phyloP scores from a whole-genome alignment of 192 early-diverging fungal species.

The Umbelopsis sp. region DNA sequence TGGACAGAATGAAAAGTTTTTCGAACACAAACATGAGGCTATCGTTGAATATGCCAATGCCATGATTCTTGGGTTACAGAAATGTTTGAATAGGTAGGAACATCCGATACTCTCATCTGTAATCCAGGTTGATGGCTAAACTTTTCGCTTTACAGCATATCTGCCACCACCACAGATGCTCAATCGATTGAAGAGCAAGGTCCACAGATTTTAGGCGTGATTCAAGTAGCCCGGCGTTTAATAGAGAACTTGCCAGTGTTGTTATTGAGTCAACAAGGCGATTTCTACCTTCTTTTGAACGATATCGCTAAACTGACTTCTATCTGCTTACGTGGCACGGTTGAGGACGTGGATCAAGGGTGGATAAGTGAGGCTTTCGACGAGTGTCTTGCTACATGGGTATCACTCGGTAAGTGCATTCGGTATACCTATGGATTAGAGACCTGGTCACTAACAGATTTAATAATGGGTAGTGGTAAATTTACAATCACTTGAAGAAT shows the following conservation, averaged over 20 bases:
- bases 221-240: constrained; percentile 59
- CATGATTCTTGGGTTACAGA: constrained; percentile 55
- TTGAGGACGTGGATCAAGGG: constrained; percentile 43
- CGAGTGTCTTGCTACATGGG: constrained; percentile 63
- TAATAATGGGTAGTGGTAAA: not conserved
- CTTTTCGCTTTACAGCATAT: constrained; percentile 27
- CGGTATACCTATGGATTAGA: not conserved
- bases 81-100: constrained; percentile 57
- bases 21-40: constrained; percentile 41
- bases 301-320: constrained; percentile 58
- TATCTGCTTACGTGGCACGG: constrained; percentile 45
- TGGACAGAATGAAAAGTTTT: constrained; percentile 59
- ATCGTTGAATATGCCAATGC: constrained; percentile 54
- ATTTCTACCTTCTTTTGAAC: constrained; percentile 59
- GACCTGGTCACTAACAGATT: not conserved
- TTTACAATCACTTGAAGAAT: not conserved
- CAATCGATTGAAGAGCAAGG: constrained; percentile 38
- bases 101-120: not conserved
- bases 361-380: constrained; percentile 63
- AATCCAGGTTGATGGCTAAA: not conserved
- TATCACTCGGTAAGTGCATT: constrained; percentile 48
- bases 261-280: constrained; percentile 51
- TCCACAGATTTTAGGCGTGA: constrained; percentile 45
- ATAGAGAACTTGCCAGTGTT: constrained; percentile 53
- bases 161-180: constrained; percentile 25